These are phyloP conservation scores for Trichoderma lentiforme DNA, from an alignment of 2,329 filamentous ascomycete genomes.

Conservation along the genomic window DNA sequence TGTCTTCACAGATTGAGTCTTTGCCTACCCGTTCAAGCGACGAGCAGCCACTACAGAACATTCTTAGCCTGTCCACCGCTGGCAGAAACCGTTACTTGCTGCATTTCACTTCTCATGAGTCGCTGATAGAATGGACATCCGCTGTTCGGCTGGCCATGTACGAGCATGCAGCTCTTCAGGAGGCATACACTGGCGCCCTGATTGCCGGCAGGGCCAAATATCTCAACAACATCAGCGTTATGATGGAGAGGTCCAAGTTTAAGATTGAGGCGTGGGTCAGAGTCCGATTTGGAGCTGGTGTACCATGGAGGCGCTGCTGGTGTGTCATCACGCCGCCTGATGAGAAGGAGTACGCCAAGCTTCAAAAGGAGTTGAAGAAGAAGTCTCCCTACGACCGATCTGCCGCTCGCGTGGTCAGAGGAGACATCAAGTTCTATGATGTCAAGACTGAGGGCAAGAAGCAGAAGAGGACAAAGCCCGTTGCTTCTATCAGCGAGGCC, in stretches of 20 bases:
- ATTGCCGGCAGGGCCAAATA: slow-evolving; percentile 90
- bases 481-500: slow-evolving; percentile 86
- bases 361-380: slow-evolving; percentile 79
- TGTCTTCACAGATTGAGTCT: slow-evolving; percentile 67
- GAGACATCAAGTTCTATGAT: slow-evolving; percentile 93
- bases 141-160: slow-evolving; percentile 92
- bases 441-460: slow-evolving; percentile 71
- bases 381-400: slow-evolving; percentile 78
- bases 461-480: slow-evolving; percentile 85
- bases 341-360: slow-evolving; percentile 84
- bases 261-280: slow-evolving; percentile 90
- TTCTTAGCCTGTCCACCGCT: slow-evolving; percentile 91
- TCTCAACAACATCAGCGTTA: slow-evolving; percentile 84
- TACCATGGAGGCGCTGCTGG: slow-evolving; percentile 95
- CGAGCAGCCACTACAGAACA: slow-evolving; percentile 84
- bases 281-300: slow-evolving; percentile 91
- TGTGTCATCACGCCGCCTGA: slow-evolving; percentile 90
- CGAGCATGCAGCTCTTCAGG: slow-evolving; percentile 88
- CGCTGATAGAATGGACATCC: slow-evolving; percentile 91
- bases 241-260: slow-evolving; percentile 77
- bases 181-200: slow-evolving; percentile 92
- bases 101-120: slow-evolving; percentile 93
- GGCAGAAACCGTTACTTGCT: slow-evolving; percentile 93
- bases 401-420: slow-evolving; percentile 65
- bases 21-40: slow-evolving; percentile 75